These are phyloP conservation scores for Ormosia emarginata DNA, from an alignment of 306 rosid species.

Conservation along the genomic window DNA sequence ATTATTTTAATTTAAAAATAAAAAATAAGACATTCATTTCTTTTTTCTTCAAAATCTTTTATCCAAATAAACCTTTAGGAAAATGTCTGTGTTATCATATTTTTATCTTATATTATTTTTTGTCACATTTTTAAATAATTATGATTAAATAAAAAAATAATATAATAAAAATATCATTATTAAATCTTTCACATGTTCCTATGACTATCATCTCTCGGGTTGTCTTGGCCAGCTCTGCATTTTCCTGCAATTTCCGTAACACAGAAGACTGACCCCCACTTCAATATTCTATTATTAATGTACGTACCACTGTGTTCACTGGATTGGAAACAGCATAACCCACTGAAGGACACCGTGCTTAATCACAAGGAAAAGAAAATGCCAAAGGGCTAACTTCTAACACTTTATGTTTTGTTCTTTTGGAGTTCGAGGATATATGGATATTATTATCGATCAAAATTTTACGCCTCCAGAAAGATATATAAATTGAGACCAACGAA, in stretches of 20 bases:
- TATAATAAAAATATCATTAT: no score
- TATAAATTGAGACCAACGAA: background rate
- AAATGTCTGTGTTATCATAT: no score
- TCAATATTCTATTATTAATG: conserved; percentile 9
- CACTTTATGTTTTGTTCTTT: background rate
- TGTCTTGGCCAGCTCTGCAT: background rate
- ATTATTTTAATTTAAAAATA: no score
- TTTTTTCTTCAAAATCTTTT: no score
- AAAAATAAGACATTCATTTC: no score
- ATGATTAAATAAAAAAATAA: no score
- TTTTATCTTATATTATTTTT: no score
- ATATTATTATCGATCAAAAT: background rate
- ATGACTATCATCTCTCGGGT: background rate
- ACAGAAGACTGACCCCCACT: conserved; percentile 13
- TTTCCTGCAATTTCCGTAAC: background rate
- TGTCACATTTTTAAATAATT: no score
- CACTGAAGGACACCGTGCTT: conserved; percentile 16
- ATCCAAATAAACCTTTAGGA: no score
- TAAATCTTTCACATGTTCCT: background rate
- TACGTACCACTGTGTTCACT: background rate
- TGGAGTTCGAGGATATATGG: background rate
- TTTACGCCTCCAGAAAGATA: background rate
- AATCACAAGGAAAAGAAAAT: conserved; percentile 6
- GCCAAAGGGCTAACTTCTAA: conserved; percentile 1
- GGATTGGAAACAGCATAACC: conserved; percentile 2